Base-by-base conservation (phyloP, 257 asterid species). In the Solanum arcanum region DNA sequence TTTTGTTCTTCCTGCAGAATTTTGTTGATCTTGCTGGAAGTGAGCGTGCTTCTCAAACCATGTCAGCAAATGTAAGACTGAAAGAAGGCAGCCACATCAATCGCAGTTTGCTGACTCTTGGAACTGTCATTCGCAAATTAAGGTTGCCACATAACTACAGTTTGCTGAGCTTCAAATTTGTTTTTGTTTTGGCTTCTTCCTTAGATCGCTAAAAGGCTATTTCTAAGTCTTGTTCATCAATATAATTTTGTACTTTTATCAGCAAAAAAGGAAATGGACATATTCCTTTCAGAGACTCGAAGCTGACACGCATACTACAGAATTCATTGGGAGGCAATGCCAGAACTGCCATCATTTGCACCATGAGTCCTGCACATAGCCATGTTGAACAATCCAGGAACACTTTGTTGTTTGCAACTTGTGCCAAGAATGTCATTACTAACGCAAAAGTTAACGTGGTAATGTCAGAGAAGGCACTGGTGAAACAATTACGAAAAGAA, bases 1-100 rank as follows among this genome's bases (percentile, higher is more conserved):
- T 21, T 2, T 72, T 41, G 21, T 46, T 44, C 47, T 85, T 84
- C 23, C 42, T 31, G 39, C 87, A 95, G 99, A 92, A 92, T 89
- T 94, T 97, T 84, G 96, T 97, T 77, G 98, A 97, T 94, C 98
- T 97, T 74, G 99, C 98, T 10, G 98, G 98, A 91, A 97, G 99
- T 81, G 98, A 97, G 90, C 98, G 99, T 66, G 94, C 98, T 78
- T 95, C 98, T 86, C 98, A 96, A 88, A 94, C 98, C 35, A 60
- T 86, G 81, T 92, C 98, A 49, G 96, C 93, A 20, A 95, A 94
- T 35, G 88, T 96, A 13, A 91, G 98, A 64, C 84, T 95, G 42
- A 96, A 97, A 89, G 99, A 97, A 89, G 99, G 98, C 18, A 88
- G 93, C 91, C 99, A 97, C 89, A 97, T 97, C 84, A 97, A 97